Evolutionary conservation across 2,329 filamentous ascomycete species (phyloP), one percentile per base, ranked within the genome.

Genomic region (Colletotrichum tofieldiae): DNA sequence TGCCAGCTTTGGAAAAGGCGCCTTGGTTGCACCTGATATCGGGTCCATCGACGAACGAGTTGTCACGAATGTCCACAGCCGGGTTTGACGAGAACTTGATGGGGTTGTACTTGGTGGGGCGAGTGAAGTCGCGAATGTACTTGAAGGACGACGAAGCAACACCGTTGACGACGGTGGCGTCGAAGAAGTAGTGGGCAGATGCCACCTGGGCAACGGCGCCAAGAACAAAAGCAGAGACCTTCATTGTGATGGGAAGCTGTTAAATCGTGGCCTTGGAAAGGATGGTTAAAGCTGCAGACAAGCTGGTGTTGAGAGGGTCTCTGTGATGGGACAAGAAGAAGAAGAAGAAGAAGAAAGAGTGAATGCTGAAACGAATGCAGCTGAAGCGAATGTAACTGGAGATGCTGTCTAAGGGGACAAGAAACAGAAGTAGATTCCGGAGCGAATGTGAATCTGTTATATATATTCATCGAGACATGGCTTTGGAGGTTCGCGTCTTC

Each of bases 1-100:
- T 68, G 47, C 68, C 73, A 23, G 74, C 74, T 51, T 71, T 72
- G 52, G 66, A 55, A 71, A 77, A 77, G 63, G 76, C 78, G 43
- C 78, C 78, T 70, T 79, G 75, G 73, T 80, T 80, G 76, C 78
- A 79, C 47, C 76, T 75, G 52, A 76, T 74, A 63, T 80, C 78
- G 61, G 71, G 69, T 3, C 75, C 74, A 39, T 77, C 76, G 29
- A 64, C 66, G 72, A 51, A 32, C 1, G 76, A 77, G 65, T 63
- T 60, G 68, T 77, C 76, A 35, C 76, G 76, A 43, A 77, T 74
- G 58, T 77, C 76, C 3, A 39, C 72, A 8, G 76, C 47, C 8
- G 76, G 76, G 67, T 77, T 77, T 55, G 74, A 75, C 8, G 75
- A 77, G 73, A 78, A 78, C 70, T 78, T 78, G 76, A 79, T 78